phyloP scores from a whole-genome alignment of 2,329 filamentous ascomycete genomes.

The Drechslerella dactyloides region DNA sequence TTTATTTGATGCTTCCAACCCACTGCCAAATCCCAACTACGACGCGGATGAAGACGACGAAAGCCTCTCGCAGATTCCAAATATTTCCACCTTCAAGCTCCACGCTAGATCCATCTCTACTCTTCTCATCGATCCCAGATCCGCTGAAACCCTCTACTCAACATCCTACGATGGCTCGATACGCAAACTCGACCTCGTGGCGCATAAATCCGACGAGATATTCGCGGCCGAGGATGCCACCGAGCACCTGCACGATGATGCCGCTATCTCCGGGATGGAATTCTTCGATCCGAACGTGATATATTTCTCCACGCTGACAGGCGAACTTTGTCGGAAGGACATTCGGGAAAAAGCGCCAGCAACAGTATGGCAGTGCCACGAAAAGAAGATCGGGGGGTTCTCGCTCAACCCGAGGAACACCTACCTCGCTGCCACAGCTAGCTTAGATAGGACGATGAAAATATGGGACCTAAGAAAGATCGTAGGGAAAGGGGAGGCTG shows the following conservation, averaged over 20 bases:
- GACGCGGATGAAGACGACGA: slow-evolving; percentile 69
- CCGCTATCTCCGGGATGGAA: slow-evolving; percentile 82
- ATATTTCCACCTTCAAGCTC: slow-evolving; percentile 85
- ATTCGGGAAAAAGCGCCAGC: slow-evolving; percentile 68
- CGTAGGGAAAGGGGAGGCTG: slow-evolving; percentile 65
- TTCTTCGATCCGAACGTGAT: slow-evolving; percentile 77
- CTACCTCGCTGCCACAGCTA: slow-evolving; percentile 82
- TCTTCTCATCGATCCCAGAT: slow-evolving; percentile 76
- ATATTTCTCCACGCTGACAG: slow-evolving; percentile 86
- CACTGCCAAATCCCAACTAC: slow-evolving; percentile 62
- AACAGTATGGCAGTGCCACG: slow-evolving; percentile 76
- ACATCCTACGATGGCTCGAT: slow-evolving; percentile 94
- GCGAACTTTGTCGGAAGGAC: slow-evolving; percentile 81
- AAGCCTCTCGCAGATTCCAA: slow-evolving; percentile 63
- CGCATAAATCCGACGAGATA: slow-evolving; percentile 78
- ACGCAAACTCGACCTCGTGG: slow-evolving; percentile 80
- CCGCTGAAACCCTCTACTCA: slow-evolving; percentile 77
- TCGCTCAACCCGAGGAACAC: slow-evolving; percentile 78
- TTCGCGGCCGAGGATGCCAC: slow-evolving; percentile 73
- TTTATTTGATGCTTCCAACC: slow-evolving; percentile 75
- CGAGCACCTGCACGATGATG: slow-evolving; percentile 57
- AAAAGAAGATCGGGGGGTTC: slow-evolving; percentile 96
- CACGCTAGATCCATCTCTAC: slow-evolving; percentile 87
- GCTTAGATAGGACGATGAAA: slow-evolving; percentile 84
- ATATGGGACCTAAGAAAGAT: slow-evolving; percentile 92